Evolutionary conservation across 192 early-diverging fungal species (phyloP).

Genomic region (Chytriomyces sp.): DNA sequence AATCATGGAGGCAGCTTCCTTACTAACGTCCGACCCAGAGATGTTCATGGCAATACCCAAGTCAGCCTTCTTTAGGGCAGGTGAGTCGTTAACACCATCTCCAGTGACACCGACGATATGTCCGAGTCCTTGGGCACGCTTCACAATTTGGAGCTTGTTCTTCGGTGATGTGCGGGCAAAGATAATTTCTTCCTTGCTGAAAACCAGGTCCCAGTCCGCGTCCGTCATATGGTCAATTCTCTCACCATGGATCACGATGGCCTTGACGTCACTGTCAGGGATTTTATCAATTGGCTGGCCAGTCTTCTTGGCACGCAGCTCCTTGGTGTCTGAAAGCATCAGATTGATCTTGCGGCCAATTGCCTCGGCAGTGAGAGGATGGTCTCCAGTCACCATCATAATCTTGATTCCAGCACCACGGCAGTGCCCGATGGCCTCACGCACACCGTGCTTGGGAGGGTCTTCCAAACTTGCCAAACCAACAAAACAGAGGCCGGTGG

Average conservation of each 20-base stretch:
- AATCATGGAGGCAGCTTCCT: constrained; percentile 87
- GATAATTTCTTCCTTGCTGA: constrained; percentile 90
- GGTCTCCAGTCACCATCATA: constrained; percentile 97
- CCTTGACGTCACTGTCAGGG: constrained; percentile 77
- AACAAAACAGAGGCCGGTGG: constrained; percentile 62
- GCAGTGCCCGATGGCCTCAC: constrained; percentile 91
- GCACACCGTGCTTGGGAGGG: constrained; percentile 95
- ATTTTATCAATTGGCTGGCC: constrained; percentile 59
- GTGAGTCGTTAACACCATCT: constrained; percentile 94
- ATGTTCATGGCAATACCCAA: constrained; percentile 96
- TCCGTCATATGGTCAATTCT: constrained; percentile 76
- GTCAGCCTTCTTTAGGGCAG: constrained; percentile 94
- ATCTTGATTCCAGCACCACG: constrained; percentile 90
- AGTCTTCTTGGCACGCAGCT: constrained; percentile 67
- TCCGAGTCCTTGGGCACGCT: constrained; percentile 81
- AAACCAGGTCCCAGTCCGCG: constrained; percentile 86
- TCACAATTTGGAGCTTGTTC: constrained; percentile 95
- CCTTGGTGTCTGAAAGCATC: constrained; percentile 84
- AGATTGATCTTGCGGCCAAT: constrained; percentile 96
- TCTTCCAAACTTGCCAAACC: constrained; percentile 89
- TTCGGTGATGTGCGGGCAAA: constrained; percentile 95
- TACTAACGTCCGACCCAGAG: constrained; percentile 81
- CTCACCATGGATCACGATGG: constrained; percentile 92
- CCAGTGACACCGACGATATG: constrained; percentile 97
- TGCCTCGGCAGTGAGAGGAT: constrained; percentile 89